Percentiles rank a stretch among this genome's conserved stretches.
These are phyloP conservation scores for Skeletonema tropicum DNA, from an alignment of 108 stramenopile species.

Conservation along the genomic window DNA sequence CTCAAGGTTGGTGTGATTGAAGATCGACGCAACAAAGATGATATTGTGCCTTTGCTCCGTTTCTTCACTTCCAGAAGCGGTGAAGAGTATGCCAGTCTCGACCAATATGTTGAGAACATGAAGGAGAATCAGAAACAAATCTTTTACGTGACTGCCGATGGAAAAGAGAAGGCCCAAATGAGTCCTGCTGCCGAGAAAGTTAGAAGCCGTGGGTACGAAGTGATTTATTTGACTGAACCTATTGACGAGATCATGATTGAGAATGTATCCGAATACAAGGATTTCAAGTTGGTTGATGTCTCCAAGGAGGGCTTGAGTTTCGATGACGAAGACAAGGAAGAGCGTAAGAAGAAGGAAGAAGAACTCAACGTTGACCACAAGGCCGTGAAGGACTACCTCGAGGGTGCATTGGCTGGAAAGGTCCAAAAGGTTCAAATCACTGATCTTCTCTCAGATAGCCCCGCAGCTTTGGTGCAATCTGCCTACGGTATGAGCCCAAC, in stretches of 20 bases:
- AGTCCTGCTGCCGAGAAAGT: slow-evolving; percentile 94
- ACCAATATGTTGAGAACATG: slow-evolving; percentile 91
- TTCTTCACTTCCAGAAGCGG: slow-evolving; percentile 87
- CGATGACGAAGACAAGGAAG: slow-evolving; percentile 87
- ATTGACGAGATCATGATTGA: slow-evolving; percentile 98
- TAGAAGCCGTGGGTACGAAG: slow-evolving; percentile 87
- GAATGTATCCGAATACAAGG: slow-evolving; percentile 81
- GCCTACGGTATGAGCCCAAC: slow-evolving; percentile 97
- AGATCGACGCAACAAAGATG: slow-evolving; percentile 88
- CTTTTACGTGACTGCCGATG: slow-evolving; percentile 96
- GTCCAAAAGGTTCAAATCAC: slow-evolving; percentile 93
- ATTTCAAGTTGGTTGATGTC: slow-evolving; percentile 86
- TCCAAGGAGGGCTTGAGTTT: slow-evolving; percentile 90
- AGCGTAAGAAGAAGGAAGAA: slow-evolving; percentile 91
- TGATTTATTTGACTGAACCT: slow-evolving; percentile 93
- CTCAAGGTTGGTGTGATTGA: slow-evolving; percentile 95
- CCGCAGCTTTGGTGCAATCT: slow-evolving; percentile 93
- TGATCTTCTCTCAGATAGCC: slow-evolving; percentile 81
- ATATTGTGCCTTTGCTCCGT: slow-evolving; percentile 84
- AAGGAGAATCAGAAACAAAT: slow-evolving; percentile 92
- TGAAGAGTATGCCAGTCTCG: slow-evolving; percentile 85
- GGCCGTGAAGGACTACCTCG: slow-evolving; percentile 82
- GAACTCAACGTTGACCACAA: slow-evolving; percentile 66
- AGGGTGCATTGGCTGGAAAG: slow-evolving; percentile 73
- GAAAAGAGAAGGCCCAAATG: slow-evolving; percentile 76